These are phyloP conservation scores for Fusarium hainanense DNA, from an alignment of 2,329 filamentous ascomycete genomes.

Conservation along the genomic window DNA sequence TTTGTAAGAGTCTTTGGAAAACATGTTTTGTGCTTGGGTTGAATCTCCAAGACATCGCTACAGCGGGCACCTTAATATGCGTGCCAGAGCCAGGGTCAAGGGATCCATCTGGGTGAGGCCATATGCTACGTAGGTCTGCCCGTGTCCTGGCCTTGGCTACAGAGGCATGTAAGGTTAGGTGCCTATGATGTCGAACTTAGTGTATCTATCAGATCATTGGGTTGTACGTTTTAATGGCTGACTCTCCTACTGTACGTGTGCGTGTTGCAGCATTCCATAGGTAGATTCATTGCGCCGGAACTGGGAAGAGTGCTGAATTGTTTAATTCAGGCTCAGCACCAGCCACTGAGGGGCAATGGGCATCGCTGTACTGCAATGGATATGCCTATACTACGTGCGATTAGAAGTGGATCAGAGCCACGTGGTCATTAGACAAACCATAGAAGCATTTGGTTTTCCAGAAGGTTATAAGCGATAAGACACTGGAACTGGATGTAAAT, in stretches of 20 bases:
- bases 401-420: neutral
- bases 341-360: neutral
- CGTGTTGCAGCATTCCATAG: neutral
- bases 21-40: neutral
- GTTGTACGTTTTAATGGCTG: neutral
- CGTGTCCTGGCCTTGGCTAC: neutral
- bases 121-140: neutral
- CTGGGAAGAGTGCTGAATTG: neutral
- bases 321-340: neutral
- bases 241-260: neutral
- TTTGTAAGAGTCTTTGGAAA: neutral
- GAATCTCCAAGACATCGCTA: neutral
- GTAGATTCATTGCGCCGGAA: neutral
- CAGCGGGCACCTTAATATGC: neutral
- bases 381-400: neutral
- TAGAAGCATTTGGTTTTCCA: slow-evolving; percentile 2
- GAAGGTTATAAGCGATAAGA: slow-evolving; percentile 1
- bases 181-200: neutral
- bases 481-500: neutral
- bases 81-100: neutral
- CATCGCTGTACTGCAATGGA: neutral
- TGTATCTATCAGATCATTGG: neutral
- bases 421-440: neutral
- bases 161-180: neutral
- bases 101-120: neutral